Conservation (phyloP, 23 red algal species). For the Chondrus crispus region DNA sequence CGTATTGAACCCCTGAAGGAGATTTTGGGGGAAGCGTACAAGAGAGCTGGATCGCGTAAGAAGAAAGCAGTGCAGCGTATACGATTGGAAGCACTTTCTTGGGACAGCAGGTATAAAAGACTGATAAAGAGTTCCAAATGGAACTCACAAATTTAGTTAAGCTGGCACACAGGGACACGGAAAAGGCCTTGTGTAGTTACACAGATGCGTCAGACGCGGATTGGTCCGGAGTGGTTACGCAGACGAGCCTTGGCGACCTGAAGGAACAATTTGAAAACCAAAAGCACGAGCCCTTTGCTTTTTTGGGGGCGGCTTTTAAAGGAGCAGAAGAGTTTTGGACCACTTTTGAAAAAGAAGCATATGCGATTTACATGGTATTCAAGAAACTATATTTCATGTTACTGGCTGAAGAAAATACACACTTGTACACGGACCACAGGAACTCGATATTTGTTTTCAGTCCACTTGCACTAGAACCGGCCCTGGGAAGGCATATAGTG, state of each 20-base stretch:
- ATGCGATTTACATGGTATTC: neutral
- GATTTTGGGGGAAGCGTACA: neutral
- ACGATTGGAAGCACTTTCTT: neutral
- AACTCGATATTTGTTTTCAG: neutral
- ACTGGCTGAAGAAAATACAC: neutral
- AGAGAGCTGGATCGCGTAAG: neutral
- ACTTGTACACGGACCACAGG: neutral
- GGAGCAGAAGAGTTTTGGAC: neutral
- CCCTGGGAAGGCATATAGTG: neutral
- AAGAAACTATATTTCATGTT: neutral
- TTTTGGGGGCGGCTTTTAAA: neutral
- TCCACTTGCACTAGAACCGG: neutral
- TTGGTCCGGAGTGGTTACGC: neutral
- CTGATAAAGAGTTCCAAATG: neutral
- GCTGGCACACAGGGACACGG: neutral
- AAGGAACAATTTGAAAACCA: neutral
- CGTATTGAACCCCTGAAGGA: neutral
- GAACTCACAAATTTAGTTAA: neutral
- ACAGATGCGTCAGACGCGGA: neutral
- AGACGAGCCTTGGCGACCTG: neutral
- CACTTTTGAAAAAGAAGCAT: neutral
- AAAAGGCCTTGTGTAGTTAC: neutral
- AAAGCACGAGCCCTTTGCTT: neutral
- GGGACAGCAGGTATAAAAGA: neutral
- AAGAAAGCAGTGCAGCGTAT: neutral